Evolutionary conservation across 2,329 filamentous ascomycete genomes (phyloP).

Genomic region (Epichloe sibirici): DNA sequence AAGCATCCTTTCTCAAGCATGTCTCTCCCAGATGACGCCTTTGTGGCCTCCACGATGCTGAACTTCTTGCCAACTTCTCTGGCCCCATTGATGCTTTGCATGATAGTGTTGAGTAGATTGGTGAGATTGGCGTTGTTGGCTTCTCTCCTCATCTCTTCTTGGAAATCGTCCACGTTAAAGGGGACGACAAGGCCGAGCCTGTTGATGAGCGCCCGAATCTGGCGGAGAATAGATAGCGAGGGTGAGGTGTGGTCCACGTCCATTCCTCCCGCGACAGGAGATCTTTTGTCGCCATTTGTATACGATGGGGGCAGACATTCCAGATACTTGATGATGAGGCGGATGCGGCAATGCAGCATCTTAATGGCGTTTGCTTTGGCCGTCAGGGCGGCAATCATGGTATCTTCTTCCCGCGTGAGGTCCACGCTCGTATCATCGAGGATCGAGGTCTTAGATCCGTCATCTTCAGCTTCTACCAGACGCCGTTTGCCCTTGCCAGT

Average conservation of each 20-base stretch:
- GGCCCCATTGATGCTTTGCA: conserved; percentile 58
- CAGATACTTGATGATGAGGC: conserved; percentile 66
- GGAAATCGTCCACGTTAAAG: conserved; percentile 50
- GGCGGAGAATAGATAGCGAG: conserved; percentile 68
- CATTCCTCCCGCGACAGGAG: conserved; percentile 20
- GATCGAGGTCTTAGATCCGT: conserved; percentile 16
- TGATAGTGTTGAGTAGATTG: conserved; percentile 61
- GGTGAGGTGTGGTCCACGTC: conserved; percentile 29
- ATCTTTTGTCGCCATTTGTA: conserved; percentile 34
- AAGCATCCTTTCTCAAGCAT: conserved; percentile 10
- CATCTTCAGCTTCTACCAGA: conserved; percentile 21
- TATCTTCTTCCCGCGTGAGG: conserved; percentile 47
- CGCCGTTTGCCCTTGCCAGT: conserved; percentile 40
- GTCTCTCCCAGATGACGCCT: conserved; percentile 12
- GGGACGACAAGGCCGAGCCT: conserved; percentile 75
- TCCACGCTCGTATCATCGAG: conserved; percentile 26
- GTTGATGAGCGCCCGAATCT: conserved; percentile 74
- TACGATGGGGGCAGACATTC: conserved; percentile 56
- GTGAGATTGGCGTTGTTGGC: conserved; percentile 75
- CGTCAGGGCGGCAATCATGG: conserved; percentile 55
- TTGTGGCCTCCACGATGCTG: conserved; percentile 38
- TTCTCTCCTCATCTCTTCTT: conserved; percentile 61
- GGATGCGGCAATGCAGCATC: conserved; percentile 73
- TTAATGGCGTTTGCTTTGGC: conserved; percentile 88
- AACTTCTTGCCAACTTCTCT: conserved; percentile 69